Conservation (phyloP, 2,329 filamentous ascomycete species). For the Microdochium trichocladiopsis region DNA sequence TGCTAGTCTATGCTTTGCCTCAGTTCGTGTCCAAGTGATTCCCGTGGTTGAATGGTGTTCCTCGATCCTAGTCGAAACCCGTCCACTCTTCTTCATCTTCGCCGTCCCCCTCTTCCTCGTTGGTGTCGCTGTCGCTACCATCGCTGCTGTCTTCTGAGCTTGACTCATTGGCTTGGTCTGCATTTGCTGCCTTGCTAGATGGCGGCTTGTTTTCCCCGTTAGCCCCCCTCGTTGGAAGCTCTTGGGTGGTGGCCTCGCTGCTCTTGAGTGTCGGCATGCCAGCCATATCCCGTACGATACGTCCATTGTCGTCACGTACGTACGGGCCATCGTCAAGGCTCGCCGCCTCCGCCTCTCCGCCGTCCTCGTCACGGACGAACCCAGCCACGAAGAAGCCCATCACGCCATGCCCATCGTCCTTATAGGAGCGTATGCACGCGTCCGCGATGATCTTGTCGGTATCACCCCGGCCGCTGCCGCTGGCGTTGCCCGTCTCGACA, state of each 20-base stretch:
- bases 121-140: conserved; percentile 5
- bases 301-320: conserved; percentile 17
- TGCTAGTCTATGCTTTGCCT: too few relatives aligned
- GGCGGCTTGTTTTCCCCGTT: background rate
- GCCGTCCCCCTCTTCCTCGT: conserved; percentile 9
- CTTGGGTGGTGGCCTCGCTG: background rate
- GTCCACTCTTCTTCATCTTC: background rate
- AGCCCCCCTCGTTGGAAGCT: background rate
- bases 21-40: too few relatives aligned
- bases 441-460: conserved; percentile 42
- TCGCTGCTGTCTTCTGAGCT: conserved; percentile 7
- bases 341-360: conserved; percentile 3
- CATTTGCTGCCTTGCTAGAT: too few relatives aligned
- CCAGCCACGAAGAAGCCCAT: conserved; percentile 96
- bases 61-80: background rate
- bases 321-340: conserved; percentile 16
- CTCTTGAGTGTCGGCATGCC: conserved; percentile 22
- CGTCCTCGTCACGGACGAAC: conserved; percentile 57
- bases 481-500: conserved; percentile 36
- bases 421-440: conserved; percentile 74
- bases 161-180: background rate
- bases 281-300: conserved; percentile 18
- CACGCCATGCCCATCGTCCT: conserved; percentile 72
- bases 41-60: too few relatives aligned
- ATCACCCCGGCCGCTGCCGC: conserved; percentile 24